Evolutionary conservation across 2,329 filamentous ascomycete genomes (phyloP).

Genomic region (Leptographium galeiforme): DNA sequence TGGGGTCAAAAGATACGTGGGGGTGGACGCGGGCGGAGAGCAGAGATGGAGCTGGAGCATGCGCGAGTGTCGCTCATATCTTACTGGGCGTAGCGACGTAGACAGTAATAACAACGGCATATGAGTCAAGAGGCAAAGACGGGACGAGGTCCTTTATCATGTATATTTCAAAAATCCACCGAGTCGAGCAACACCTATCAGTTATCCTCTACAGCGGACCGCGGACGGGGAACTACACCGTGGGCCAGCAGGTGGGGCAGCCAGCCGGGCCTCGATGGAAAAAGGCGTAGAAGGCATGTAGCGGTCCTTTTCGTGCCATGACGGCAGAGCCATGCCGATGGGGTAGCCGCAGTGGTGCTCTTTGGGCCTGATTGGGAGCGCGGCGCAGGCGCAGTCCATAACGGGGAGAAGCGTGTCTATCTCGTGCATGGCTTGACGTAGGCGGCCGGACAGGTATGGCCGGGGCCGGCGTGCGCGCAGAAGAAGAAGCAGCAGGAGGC

Average conservation of each 20-base stretch:
- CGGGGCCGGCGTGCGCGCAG: conserved; percentile 17
- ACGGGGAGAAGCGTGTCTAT: too few species aligned
- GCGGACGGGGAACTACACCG: too few species aligned
- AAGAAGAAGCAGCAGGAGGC: conserved; percentile 36
- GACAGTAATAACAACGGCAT: too few species aligned
- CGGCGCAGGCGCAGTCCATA: too few species aligned
- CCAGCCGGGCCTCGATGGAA: conserved; percentile 29
- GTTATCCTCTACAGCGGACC: too few species aligned
- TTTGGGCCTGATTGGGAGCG: conserved; percentile 23
- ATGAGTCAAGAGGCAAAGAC: too few species aligned
- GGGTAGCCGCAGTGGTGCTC: conserved; percentile 25
- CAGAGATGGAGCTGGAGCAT: neutral
- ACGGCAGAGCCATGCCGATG: conserved; percentile 26
- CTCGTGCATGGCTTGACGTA: conserved; percentile 36
- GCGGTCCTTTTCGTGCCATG: conserved; percentile 18
- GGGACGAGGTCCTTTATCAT: too few species aligned
- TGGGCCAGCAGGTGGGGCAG: neutral
- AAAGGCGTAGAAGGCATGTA: conserved; percentile 27
- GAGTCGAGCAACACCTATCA: too few species aligned
- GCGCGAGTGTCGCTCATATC: neutral
- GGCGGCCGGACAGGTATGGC: conserved; percentile 23
- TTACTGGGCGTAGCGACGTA: too few species aligned
- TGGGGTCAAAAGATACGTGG: neutral
- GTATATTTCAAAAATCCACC: too few species aligned
- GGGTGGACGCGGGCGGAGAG: neutral